Conservation (phyloP, 1,139 yeast genomes). For the Candida tetrigidarum region DNA sequence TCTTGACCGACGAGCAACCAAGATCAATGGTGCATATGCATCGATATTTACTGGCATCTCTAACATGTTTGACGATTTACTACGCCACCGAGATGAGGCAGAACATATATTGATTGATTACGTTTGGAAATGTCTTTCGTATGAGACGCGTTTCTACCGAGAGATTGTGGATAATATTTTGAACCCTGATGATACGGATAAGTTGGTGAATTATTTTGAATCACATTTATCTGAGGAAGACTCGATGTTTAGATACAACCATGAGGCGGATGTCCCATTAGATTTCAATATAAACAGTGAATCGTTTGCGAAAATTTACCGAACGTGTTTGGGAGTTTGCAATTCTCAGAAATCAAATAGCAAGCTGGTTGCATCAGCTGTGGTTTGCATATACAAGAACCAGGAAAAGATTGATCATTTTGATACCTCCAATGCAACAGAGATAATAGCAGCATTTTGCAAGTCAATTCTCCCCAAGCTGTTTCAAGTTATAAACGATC, state of each 20-base stretch:
- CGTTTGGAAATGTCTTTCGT: constrained; percentile 24
- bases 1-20: constrained; percentile 21
- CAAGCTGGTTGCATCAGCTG: constrained; percentile 21
- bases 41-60: constrained; percentile 24
- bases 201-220: constrained; percentile 27
- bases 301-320: constrained; percentile 26
- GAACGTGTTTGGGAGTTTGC: constrained; percentile 28
- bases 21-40: constrained; percentile 26
- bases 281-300: constrained; percentile 21
- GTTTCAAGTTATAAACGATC: constrained; percentile 3
- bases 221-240: constrained; percentile 21
- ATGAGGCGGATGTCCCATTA: constrained; percentile 14
- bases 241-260: constrained; percentile 28
- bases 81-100: constrained; percentile 25
- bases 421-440: constrained; percentile 20
- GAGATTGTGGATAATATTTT: constrained; percentile 20
- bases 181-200: constrained; percentile 29
- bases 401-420: constrained; percentile 26
- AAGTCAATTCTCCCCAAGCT: constrained; percentile 2
- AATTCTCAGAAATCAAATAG: constrained; percentile 18
- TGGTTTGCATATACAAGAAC: constrained; percentile 30
- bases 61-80: constrained; percentile 24
- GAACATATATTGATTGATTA: constrained; percentile 24
- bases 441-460: neutral
- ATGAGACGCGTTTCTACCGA: constrained; percentile 26